Evolutionary conservation across 2,329 filamentous ascomycete species (phyloP).

Genomic region (Pseudogymnoascus sp.): DNA sequence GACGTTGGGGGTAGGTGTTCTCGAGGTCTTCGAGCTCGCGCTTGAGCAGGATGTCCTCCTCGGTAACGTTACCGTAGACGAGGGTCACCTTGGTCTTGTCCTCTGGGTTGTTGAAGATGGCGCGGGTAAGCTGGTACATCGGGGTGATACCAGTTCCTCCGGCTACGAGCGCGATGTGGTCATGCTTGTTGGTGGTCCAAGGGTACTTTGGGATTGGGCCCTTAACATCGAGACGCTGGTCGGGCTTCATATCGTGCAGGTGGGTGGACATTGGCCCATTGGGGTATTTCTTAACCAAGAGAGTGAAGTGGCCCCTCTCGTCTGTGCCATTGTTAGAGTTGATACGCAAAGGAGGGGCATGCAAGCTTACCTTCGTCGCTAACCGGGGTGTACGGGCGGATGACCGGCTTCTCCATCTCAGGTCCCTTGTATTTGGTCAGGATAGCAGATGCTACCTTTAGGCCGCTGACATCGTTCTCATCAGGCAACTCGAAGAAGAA

Average conservation of each 20-base stretch:
- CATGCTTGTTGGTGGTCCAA: constrained; percentile 87
- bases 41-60: constrained; percentile 89
- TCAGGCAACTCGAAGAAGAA: constrained; percentile 84
- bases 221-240: constrained; percentile 84
- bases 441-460: constrained; percentile 76
- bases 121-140: constrained; percentile 89
- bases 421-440: constrained; percentile 85
- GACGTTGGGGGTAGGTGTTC: constrained; percentile 90
- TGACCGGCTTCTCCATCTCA: constrained; percentile 75
- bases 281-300: constrained; percentile 88
- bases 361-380: constrained; percentile 68
- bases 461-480: constrained; percentile 73
- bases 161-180: constrained; percentile 80
- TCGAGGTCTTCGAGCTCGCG: constrained; percentile 78
- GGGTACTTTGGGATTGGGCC: constrained; percentile 91
- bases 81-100: constrained; percentile 98
- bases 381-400: constrained; percentile 88
- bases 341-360: neutral
- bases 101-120: constrained; percentile 91
- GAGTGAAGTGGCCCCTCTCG: constrained; percentile 71
- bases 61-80: constrained; percentile 80
- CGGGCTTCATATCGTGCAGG: constrained; percentile 73
- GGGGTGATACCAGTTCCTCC: constrained; percentile 95
- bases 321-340: constrained; percentile 40
- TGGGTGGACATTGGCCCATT: constrained; percentile 87